phyloP scores from a whole-genome alignment of 2,329 filamentous ascomycete species.

The Chaetomium sp. region DNA sequence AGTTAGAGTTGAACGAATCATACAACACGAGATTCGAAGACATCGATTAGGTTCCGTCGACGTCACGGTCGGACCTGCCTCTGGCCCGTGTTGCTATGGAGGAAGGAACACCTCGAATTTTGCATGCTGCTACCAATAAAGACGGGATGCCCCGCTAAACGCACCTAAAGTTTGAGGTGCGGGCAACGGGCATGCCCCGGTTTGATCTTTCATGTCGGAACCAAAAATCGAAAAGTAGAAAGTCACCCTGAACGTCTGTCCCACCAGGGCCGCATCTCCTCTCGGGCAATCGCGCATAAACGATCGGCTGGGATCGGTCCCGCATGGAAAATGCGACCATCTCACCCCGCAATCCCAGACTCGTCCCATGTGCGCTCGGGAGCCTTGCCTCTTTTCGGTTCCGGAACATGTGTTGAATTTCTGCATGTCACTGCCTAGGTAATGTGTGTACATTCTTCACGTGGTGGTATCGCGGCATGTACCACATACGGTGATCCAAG shows the following conservation, averaged over 20 bases:
- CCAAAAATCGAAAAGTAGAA: background rate
- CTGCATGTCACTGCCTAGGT: no score
- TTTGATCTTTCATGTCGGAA: slow-evolving; percentile 8
- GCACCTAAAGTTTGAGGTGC: background rate
- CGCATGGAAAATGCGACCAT: slow-evolving; percentile 1
- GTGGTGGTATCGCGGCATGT: background rate
- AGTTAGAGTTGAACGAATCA: no score
- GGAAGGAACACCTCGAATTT: background rate
- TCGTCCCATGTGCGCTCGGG: background rate
- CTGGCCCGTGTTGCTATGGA: no score
- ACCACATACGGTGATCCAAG: background rate
- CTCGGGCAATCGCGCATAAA: slow-evolving; percentile 24
- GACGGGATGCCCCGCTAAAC: background rate
- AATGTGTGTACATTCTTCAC: no score
- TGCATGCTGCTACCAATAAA: background rate
- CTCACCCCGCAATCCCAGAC: background rate
- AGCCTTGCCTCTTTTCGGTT: slow-evolving; percentile 5
- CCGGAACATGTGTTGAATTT: background rate
- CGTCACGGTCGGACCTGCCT: background rate
- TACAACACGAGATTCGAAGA: no score
- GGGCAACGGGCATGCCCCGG: slow-evolving; percentile 1
- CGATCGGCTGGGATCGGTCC: slow-evolving; percentile 23
- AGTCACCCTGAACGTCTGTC: background rate
- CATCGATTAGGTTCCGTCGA: no score
- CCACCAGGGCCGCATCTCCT: slow-evolving; percentile 7